phyloP scores from a whole-genome alignment of 2,329 filamentous ascomycete species.

The Cadophora luteo-olivacea region DNA sequence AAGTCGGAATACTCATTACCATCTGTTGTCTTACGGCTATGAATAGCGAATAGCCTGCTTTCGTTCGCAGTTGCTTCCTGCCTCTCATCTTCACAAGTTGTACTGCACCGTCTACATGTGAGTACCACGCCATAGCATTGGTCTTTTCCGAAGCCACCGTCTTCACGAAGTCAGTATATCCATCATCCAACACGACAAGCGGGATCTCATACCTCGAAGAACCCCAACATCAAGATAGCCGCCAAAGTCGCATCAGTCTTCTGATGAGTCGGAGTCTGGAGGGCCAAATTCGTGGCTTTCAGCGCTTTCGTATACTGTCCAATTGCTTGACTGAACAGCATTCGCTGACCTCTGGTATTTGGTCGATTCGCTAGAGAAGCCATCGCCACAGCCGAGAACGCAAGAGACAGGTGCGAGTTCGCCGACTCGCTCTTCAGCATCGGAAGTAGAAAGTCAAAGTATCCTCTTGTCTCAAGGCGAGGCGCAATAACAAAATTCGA shows the following conservation, averaged over 20 bases:
- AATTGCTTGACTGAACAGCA: conserved; percentile 51
- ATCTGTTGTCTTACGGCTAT: conserved; percentile 66
- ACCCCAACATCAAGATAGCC: conserved; percentile 63
- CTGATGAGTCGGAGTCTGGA: conserved; percentile 56
- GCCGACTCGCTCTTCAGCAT: conserved; percentile 55
- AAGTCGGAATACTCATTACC: conserved; percentile 47
- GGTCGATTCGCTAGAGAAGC: conserved; percentile 62
- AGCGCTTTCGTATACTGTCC: conserved; percentile 62
- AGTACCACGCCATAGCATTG: conserved; percentile 65
- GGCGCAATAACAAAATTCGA: conserved; percentile 66
- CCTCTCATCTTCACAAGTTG: conserved; percentile 64
- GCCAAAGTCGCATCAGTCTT: conserved; percentile 64
- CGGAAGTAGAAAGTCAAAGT: conserved; percentile 65
- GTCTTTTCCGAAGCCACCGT: conserved; percentile 58
- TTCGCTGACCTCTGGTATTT: conserved; percentile 41
- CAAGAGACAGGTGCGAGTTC: conserved; percentile 57
- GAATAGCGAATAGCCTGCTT: conserved; percentile 61
- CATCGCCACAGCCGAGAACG: conserved; percentile 65
- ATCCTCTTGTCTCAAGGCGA: conserved; percentile 57
- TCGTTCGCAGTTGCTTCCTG: conserved; percentile 59
- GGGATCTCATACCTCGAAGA: conserved; percentile 58
- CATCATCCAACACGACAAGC: not conserved
- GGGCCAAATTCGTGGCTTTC: conserved; percentile 57
- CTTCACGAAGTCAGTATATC: conserved; percentile 40
- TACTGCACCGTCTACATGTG: conserved; percentile 69